These are phyloP conservation scores for Aegilops umbellulata DNA, from an alignment of 176 grass and related monocot genomes.

Conservation along the genomic window DNA sequence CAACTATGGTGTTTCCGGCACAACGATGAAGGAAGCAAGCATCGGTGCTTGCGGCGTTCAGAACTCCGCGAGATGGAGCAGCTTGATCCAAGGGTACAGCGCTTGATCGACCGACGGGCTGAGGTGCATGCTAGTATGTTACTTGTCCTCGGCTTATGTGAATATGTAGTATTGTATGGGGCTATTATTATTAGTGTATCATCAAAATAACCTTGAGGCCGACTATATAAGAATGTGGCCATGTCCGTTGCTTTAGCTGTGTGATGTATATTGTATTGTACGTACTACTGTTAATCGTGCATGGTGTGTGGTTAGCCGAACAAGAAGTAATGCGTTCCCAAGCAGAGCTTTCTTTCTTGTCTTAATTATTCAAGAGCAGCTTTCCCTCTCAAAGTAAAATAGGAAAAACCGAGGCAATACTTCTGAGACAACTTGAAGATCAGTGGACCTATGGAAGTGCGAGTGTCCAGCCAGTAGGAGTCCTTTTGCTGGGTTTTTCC, in stretches of 20 bases:
- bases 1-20: slow-evolving; percentile 44
- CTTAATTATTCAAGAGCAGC: not conserved
- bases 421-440: not conserved
- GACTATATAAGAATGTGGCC: not conserved
- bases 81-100: slow-evolving; percentile 47
- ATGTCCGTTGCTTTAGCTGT: not conserved
- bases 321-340: not conserved
- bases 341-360: not conserved
- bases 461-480: not conserved
- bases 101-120: slow-evolving; percentile 57
- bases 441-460: not conserved
- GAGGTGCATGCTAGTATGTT: not conserved
- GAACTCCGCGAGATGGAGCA: slow-evolving; percentile 54
- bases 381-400: not conserved
- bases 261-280: not conserved
- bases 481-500: not conserved
- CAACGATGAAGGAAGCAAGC: slow-evolving; percentile 50
- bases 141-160: not conserved
- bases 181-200: not conserved
- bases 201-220: not conserved
- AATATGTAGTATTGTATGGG: slow-evolving; percentile 5
- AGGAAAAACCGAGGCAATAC: no score
- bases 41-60: slow-evolving; percentile 39
- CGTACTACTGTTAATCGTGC: not conserved
- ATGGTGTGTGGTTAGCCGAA: not conserved